Evolutionary conservation across 352 stramenopile genomes (phyloP).

Genomic region (Pythium vanterpoolii): DNA sequence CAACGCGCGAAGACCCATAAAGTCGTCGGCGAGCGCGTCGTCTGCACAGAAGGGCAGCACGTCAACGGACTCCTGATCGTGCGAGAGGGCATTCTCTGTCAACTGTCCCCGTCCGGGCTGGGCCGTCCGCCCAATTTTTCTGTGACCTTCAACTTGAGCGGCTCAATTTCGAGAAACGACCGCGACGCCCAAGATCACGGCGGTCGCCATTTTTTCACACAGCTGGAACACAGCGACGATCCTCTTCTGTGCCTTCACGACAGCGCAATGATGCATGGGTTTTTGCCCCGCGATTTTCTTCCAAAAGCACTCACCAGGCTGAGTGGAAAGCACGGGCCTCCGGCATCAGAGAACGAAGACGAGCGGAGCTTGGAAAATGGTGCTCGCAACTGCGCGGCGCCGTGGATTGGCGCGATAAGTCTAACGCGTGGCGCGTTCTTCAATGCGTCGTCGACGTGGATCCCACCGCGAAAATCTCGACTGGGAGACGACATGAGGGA

Average conservation of each 20-base stretch:
- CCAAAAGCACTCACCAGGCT: conserved; percentile 10
- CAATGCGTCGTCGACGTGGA: conserved; percentile 50
- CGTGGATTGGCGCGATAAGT: neutral
- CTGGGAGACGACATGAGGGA: conserved; percentile 9
- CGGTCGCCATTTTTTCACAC: conserved; percentile 46
- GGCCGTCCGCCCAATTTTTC: conserved; percentile 40
- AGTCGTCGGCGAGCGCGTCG: conserved; percentile 43
- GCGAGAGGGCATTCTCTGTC: conserved; percentile 43
- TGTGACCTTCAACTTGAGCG: conserved; percentile 47
- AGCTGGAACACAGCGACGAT: conserved; percentile 47
- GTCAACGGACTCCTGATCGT: conserved; percentile 56
- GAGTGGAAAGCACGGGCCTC: conserved; percentile 3
- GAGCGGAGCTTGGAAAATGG: neutral
- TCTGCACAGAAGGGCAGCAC: conserved; percentile 52
- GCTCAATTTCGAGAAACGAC: conserved; percentile 27
- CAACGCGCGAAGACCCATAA: conserved; percentile 36
- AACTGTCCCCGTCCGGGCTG: conserved; percentile 40
- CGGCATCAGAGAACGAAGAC: too few species aligned
- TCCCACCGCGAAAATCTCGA: conserved; percentile 34
- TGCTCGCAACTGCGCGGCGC: neutral
- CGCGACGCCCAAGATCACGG: conserved; percentile 21
- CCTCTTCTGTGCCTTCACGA: conserved; percentile 43
- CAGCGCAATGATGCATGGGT: conserved; percentile 50
- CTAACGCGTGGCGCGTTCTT: conserved; percentile 41
- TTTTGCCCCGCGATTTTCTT: conserved; percentile 41